These are phyloP conservation scores for Beauveria sp. DNA, from an alignment of 2,329 filamentous ascomycete genomes.

Conservation along the genomic window DNA sequence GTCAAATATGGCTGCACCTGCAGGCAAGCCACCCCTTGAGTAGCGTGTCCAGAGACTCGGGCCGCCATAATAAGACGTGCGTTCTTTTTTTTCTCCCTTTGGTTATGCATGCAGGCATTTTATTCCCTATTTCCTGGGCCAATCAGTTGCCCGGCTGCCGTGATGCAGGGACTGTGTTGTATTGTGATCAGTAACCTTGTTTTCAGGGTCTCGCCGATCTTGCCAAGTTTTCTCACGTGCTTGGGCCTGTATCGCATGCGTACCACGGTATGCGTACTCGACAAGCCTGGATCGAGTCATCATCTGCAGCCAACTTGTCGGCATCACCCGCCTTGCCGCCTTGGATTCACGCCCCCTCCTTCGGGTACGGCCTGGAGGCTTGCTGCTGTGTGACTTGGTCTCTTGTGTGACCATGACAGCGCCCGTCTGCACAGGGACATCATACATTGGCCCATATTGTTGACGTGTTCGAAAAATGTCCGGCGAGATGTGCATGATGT, in stretches of 20 bases:
- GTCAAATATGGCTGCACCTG: background rate
- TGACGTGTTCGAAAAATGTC: background rate
- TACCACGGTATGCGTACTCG: background rate
- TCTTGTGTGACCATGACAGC: background rate
- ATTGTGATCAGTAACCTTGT: background rate
- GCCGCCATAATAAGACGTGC: background rate
- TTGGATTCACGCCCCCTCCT: background rate
- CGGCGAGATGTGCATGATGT: background rate
- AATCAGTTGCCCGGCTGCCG: background rate
- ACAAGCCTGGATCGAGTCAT: background rate
- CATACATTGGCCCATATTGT: background rate
- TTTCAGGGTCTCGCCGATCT: background rate
- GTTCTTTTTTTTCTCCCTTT: background rate
- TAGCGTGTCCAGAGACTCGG: background rate
- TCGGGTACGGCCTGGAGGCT: background rate
- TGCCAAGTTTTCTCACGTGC: background rate
- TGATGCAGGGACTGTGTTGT: background rate
- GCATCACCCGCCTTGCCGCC: background rate
- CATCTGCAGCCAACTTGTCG: background rate
- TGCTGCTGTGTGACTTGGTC: background rate
- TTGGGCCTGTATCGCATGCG: background rate
- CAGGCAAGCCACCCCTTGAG: background rate
- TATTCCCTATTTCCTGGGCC: background rate
- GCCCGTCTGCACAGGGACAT: background rate
- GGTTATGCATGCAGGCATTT: background rate